These are phyloP conservation scores for Fusarium miscanthi DNA, from an alignment of 2,329 filamentous ascomycete genomes.

Conservation along the genomic window DNA sequence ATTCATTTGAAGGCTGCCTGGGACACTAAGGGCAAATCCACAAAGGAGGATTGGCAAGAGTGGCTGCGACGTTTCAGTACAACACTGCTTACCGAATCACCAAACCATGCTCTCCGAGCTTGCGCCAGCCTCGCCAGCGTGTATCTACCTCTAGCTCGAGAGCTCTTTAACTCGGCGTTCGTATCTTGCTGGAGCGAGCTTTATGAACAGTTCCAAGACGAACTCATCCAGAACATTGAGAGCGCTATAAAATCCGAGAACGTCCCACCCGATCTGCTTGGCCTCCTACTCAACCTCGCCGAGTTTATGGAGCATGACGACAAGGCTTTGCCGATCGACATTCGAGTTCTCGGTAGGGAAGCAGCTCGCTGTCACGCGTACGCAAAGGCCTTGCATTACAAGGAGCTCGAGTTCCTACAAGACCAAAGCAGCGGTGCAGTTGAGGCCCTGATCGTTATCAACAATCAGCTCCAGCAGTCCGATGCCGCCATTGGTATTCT, in stretches of 20 bases:
- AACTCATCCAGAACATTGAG: constrained; percentile 95
- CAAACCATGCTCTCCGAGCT: constrained; percentile 92
- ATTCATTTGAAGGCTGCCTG: constrained; percentile 97
- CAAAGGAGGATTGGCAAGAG: constrained; percentile 98
- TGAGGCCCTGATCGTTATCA: constrained; percentile 98
- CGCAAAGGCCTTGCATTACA: constrained; percentile 98
- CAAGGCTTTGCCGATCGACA: constrained; percentile 97
- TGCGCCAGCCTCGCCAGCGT: constrained; percentile 92
- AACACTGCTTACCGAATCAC: constrained; percentile 92
- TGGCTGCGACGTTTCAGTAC: constrained; percentile 98
- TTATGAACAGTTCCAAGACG: constrained; percentile 96
- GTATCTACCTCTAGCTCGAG: constrained; percentile 89
- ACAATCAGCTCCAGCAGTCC: constrained; percentile 98
- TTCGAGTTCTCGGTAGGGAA: constrained; percentile 91
- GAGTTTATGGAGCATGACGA: constrained; percentile 99
- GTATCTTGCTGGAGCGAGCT: constrained; percentile 99
- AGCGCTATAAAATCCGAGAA: constrained; percentile 94
- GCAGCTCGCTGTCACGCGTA: constrained; percentile 97
- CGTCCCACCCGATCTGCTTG: constrained; percentile 94
- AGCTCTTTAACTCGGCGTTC: constrained; percentile 98
- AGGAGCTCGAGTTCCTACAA: constrained; percentile 97
- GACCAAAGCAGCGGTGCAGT: constrained; percentile 96
- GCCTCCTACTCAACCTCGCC: constrained; percentile 92
- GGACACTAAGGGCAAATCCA: constrained; percentile 97
- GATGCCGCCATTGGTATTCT: constrained; percentile 98